phyloP scores from a whole-genome alignment of 2,329 filamentous ascomycete genomes.

The Aureobasidium sp. region DNA sequence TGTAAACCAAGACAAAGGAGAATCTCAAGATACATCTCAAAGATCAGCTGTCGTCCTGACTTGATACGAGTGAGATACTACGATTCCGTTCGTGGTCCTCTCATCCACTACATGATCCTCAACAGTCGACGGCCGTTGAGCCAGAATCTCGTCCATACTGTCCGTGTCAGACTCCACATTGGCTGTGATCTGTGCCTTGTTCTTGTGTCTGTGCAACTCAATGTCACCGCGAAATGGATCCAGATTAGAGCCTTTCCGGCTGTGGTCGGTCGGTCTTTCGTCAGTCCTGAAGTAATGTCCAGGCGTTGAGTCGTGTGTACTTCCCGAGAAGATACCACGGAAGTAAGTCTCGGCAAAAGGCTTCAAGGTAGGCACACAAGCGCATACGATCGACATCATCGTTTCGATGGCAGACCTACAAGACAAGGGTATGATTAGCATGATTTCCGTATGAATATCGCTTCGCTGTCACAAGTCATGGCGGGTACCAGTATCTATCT shows the following conservation, averaged over 20 bases:
- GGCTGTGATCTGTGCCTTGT: slow-evolving; percentile 4
- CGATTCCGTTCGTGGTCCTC: not conserved
- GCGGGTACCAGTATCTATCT: too few relatives aligned
- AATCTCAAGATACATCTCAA: not conserved
- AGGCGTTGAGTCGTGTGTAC: not conserved
- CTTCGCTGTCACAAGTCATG: too few relatives aligned
- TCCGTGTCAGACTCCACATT: slow-evolving; percentile 10
- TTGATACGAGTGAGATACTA: slow-evolving; percentile 4
- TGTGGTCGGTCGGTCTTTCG: not conserved
- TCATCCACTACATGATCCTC: slow-evolving; percentile 1
- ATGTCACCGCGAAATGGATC: not conserved
- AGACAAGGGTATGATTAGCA: too few relatives aligned
- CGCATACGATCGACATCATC: slow-evolving; percentile 6
- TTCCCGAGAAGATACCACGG: not conserved
- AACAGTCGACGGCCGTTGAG: not conserved
- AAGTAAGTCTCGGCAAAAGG: slow-evolving; percentile 6
- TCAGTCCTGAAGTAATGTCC: slow-evolving; percentile 7
- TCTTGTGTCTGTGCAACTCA: not conserved
- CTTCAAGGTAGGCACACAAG: slow-evolving; percentile 4
- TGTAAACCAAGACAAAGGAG: not conserved
- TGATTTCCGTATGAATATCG: too few relatives aligned
- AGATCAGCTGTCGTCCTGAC: not conserved
- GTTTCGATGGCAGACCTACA: not conserved
- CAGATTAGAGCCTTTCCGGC: not conserved
- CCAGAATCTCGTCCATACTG: slow-evolving; percentile 8